These are phyloP conservation scores for Paramecium biaurelia DNA, from an alignment of 73 alveolate species.

Conservation along the genomic window DNA sequence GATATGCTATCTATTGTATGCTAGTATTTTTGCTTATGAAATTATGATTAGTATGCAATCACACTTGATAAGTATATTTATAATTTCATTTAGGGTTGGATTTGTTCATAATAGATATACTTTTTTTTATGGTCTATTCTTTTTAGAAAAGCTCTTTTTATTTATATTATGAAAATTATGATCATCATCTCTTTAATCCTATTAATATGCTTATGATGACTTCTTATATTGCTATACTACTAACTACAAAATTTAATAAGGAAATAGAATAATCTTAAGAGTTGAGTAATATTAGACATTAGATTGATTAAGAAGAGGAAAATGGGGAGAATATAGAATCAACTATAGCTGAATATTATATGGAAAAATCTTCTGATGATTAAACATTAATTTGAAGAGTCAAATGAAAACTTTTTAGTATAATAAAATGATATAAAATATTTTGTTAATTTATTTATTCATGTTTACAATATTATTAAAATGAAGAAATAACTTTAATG, in stretches of 20 bases:
- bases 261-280: neutral
- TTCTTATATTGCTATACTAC: neutral
- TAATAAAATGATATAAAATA: neutral
- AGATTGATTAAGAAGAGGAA: neutral
- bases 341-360: constrained; percentile 22
- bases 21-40: constrained; percentile 30
- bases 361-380: neutral
- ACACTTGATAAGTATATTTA: neutral
- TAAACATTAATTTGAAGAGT: neutral
- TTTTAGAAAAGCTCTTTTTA: constrained; percentile 24
- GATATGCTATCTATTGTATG: neutral
- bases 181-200: constrained; percentile 40
- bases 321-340: neutral
- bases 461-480: no score
- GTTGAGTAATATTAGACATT: neutral
- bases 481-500: neutral
- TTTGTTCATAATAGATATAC: neutral
- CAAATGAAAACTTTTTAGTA: neutral
- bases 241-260: neutral
- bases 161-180: neutral
- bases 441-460: neutral
- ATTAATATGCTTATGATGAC: constrained; percentile 23
- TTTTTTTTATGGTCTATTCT: neutral
- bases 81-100: neutral
- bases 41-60: constrained; percentile 6